These are phyloP conservation scores for Allantophomopsis lycopodina DNA, from an alignment of 2,329 filamentous ascomycete species.

Conservation along the genomic window DNA sequence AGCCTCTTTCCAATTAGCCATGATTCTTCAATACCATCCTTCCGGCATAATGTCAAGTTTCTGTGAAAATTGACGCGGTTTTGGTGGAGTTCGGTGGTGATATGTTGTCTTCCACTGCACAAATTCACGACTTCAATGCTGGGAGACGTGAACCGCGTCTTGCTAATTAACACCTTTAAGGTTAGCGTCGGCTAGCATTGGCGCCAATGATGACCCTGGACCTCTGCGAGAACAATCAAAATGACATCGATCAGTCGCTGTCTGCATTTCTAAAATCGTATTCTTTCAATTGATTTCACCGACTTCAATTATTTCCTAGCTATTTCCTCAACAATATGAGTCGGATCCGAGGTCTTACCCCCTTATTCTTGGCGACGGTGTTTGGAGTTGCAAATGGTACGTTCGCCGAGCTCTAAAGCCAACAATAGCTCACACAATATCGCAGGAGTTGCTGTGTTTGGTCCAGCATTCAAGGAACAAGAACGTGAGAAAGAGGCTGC, in stretches of 20 bases:
- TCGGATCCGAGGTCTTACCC: constrained; percentile 12
- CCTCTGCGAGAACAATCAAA: too few relatives aligned
- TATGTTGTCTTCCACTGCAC: too few relatives aligned
- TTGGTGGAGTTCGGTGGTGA: neutral
- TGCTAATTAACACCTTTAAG: neutral
- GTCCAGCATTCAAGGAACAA: constrained; percentile 16
- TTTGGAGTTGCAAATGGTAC: constrained; percentile 18
- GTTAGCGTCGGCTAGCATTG: neutral
- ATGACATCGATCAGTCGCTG: too few relatives aligned
- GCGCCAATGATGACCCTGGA: too few relatives aligned
- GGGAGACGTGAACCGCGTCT: neutral
- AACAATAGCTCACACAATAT: neutral
- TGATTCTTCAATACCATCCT: constrained; percentile 11
- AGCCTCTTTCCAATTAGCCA: constrained; percentile 21
- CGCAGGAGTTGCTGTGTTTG: constrained; percentile 15
- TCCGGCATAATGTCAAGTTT: neutral
- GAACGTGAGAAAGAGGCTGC: constrained; percentile 8
- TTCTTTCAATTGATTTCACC: too few relatives aligned
- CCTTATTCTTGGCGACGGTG: constrained; percentile 13
- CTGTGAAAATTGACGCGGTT: neutral
- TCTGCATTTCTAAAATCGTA: too few relatives aligned
- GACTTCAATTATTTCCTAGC: too few relatives aligned
- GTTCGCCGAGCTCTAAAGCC: neutral
- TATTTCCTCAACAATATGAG: constrained; percentile 9
- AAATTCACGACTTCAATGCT: too few relatives aligned